Percentiles rank a stretch among this genome's conserved stretches.
Evolutionary conservation across 2,329 filamentous ascomycete genomes (phyloP).

Genomic region (Clarireedia sp.): DNA sequence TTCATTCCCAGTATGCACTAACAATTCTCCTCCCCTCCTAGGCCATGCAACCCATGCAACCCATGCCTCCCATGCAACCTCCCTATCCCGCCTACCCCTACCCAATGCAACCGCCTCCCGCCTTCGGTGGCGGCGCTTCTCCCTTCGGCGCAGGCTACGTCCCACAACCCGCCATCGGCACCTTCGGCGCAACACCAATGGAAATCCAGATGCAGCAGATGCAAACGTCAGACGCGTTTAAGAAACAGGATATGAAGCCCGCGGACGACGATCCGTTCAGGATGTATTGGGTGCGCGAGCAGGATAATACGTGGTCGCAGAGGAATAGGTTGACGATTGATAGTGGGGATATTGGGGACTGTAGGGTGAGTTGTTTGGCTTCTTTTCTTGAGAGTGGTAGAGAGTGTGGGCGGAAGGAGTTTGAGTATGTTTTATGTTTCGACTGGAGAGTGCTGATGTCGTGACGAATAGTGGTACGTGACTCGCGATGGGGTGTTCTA

Average conservation of each 20-base stretch:
- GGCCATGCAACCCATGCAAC: background rate
- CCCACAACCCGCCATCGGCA: constrained; percentile 14
- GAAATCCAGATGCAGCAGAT: constrained; percentile 24
- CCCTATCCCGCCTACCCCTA: background rate
- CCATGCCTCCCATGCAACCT: background rate
- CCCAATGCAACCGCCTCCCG: background rate
- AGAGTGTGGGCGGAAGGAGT: no score
- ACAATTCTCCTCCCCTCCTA: background rate
- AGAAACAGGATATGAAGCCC: constrained; percentile 52
- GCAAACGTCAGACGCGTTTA: constrained; percentile 17
- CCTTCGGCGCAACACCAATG: constrained; percentile 14
- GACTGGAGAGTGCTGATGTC: background rate
- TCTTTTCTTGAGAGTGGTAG: background rate
- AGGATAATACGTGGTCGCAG: constrained; percentile 52
- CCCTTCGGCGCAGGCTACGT: constrained; percentile 9
- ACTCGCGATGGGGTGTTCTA: constrained; percentile 53
- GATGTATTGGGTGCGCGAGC: constrained; percentile 54
- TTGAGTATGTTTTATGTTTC: no score
- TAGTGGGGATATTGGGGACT: constrained; percentile 41
- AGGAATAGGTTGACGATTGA: constrained; percentile 54
- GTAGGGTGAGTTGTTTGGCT: constrained; percentile 29
- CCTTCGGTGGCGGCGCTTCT: constrained; percentile 4
- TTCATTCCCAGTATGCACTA: background rate
- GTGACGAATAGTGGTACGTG: constrained; percentile 45
- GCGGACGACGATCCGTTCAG: constrained; percentile 51